Evolutionary conservation across 305 asterid genomes (phyloP).

Genomic region (Rubia occidens): DNA sequence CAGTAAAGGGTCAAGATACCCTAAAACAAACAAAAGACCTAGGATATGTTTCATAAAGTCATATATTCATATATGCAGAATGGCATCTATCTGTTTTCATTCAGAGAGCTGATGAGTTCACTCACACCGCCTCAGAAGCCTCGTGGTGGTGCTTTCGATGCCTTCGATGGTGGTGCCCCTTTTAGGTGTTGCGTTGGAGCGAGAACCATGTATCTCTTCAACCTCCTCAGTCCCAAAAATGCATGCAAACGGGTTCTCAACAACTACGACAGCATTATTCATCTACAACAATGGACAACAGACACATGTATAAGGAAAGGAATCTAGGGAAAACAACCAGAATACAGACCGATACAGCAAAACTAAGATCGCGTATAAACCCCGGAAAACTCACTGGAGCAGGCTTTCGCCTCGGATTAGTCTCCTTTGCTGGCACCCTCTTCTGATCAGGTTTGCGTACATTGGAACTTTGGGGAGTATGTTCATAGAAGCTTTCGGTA

Average conservation of each 20-base stretch:
- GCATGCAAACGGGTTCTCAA: constrained; percentile 44
- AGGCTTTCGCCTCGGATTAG: constrained; percentile 14
- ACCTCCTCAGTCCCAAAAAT: constrained; percentile 38
- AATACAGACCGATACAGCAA: not conserved
- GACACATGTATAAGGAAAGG: constrained; percentile 2
- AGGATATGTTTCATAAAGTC: constrained; percentile 1
- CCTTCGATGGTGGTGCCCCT: constrained; percentile 39
- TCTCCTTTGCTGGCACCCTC: constrained; percentile 23
- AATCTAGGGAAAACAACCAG: not conserved
- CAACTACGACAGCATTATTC: constrained; percentile 20
- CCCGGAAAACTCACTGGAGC: constrained; percentile 14
- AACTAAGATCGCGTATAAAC: constrained; percentile 7
- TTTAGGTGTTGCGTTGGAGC: constrained; percentile 18
- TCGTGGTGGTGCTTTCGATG: constrained; percentile 35
- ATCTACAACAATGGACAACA: constrained; percentile 25
- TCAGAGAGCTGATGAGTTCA: constrained; percentile 5
- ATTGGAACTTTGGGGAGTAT: not conserved
- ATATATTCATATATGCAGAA: not conserved
- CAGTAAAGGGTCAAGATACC: not conserved
- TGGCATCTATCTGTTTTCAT: not conserved
- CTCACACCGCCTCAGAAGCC: constrained; percentile 19
- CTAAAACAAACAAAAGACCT: not conserved
- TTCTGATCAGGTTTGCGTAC: constrained; percentile 20
- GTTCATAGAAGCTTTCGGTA: constrained; percentile 7
- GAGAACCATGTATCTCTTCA: constrained; percentile 23